Conservation (phyloP, 2,329 filamentous ascomycete species). For the Xenosphaeropsis pyriputrescens region DNA sequence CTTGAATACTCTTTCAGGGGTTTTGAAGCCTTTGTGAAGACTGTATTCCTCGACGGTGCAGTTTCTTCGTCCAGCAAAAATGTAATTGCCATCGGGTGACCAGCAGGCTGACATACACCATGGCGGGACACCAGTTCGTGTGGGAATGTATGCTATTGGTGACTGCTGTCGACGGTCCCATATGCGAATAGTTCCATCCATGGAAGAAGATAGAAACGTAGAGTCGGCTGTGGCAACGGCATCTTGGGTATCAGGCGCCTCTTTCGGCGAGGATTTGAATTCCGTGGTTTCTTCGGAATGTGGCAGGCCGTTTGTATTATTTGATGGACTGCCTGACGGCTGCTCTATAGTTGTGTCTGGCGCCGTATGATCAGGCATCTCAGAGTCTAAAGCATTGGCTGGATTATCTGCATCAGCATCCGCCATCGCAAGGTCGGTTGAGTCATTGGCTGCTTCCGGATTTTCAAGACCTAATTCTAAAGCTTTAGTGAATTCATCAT, state of each 20-base stretch:
- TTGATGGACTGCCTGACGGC: not conserved
- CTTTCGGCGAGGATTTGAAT: slow-evolving; percentile 8
- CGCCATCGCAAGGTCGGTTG: slow-evolving; percentile 13
- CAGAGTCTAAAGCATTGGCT: not conserved
- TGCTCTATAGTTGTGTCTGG: slow-evolving; percentile 2
- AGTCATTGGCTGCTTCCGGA: slow-evolving; percentile 10
- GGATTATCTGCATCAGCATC: slow-evolving; percentile 3
- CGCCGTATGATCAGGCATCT: slow-evolving; percentile 5
- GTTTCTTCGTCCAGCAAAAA: slow-evolving; percentile 85
- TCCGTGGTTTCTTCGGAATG: slow-evolving; percentile 26
- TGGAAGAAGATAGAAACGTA: slow-evolving; percentile 78
- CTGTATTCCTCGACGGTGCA: slow-evolving; percentile 90
- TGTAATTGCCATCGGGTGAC: slow-evolving; percentile 88
- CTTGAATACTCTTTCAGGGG: slow-evolving; percentile 65
- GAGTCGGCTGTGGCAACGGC: slow-evolving; percentile 50
- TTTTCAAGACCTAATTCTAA: slow-evolving; percentile 36
- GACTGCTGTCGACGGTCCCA: slow-evolving; percentile 75
- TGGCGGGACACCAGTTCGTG: slow-evolving; percentile 63
- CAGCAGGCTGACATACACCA: slow-evolving; percentile 98
- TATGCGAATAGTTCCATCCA: slow-evolving; percentile 78
- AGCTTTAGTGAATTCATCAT: slow-evolving; percentile 65
- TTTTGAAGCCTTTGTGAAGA: slow-evolving; percentile 65
- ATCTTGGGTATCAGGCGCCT: slow-evolving; percentile 28
- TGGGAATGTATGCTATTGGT: slow-evolving; percentile 66
- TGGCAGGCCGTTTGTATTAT: slow-evolving; percentile 30